These are phyloP conservation scores for Lizonia empirigonia DNA, from an alignment of 2,329 filamentous ascomycete genomes.

Conservation along the genomic window DNA sequence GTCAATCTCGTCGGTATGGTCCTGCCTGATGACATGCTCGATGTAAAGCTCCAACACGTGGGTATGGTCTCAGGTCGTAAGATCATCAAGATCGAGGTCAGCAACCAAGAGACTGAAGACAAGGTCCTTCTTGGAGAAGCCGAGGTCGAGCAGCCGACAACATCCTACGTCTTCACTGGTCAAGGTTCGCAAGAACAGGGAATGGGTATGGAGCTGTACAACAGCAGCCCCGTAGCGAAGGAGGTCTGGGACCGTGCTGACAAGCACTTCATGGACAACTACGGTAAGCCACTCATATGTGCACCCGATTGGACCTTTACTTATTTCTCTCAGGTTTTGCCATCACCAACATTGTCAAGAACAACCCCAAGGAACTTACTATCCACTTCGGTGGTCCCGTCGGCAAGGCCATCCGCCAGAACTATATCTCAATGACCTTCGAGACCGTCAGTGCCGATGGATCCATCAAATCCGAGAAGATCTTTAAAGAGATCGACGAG, in stretches of 20 bases:
- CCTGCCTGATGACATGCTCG: conserved; percentile 90
- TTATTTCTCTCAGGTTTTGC: conserved; percentile 72
- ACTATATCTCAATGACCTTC: conserved; percentile 99
- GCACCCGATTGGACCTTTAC: not conserved
- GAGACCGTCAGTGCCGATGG: conserved; percentile 95
- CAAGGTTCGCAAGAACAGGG: conserved; percentile 98
- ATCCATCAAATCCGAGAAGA: conserved; percentile 95
- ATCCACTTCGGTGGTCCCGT: conserved; percentile 97
- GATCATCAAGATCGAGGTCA: conserved; percentile 98
- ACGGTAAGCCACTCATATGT: conserved; percentile 64
- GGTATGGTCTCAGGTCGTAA: conserved; percentile 98
- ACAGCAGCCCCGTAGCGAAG: conserved; percentile 88
- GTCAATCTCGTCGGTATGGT: conserved; percentile 99
- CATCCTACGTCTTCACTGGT: conserved; percentile 96
- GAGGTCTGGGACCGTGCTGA: conserved; percentile 93
- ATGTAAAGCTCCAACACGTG: conserved; percentile 93
- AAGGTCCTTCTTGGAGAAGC: conserved; percentile 95
- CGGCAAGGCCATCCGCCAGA: conserved; percentile 95
- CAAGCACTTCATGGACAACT: conserved; percentile 98
- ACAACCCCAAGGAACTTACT: conserved; percentile 98
- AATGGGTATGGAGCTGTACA: conserved; percentile 99
- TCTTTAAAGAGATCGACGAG: conserved; percentile 97
- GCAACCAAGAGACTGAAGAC: conserved; percentile 93
- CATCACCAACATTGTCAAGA: conserved; percentile 98
- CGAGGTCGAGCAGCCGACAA: conserved; percentile 96